phyloP scores from a whole-genome alignment of 495 filamentous ascomycete species.

The Penicillium daleae region DNA sequence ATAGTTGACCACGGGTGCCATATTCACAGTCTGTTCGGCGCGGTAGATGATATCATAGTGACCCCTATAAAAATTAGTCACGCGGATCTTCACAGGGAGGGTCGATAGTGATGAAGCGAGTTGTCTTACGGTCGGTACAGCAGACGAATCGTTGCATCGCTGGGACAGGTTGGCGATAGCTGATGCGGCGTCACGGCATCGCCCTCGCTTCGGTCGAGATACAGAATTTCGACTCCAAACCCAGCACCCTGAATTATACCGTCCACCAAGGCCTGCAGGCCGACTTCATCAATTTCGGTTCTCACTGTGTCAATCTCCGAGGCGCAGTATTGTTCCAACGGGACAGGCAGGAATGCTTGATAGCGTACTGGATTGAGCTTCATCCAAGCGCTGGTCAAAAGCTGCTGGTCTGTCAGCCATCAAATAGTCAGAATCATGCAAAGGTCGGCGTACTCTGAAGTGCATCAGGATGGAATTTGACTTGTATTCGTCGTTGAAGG shows the following conservation, averaged over 20 bases:
- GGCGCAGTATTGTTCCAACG: conserved; percentile 71
- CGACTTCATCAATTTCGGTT: conserved; percentile 88
- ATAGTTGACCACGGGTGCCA: conserved; percentile 51
- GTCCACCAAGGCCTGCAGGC: conserved; percentile 75
- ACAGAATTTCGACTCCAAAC: conserved; percentile 83
- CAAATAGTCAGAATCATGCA: neutral
- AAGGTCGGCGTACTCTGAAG: conserved; percentile 56
- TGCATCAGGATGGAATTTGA: conserved; percentile 77
- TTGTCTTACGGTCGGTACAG: conserved; percentile 71
- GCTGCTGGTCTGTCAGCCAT: conserved; percentile 44
- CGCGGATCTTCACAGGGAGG: neutral
- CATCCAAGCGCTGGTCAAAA: conserved; percentile 87
- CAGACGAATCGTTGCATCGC: conserved; percentile 62
- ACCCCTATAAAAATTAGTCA: conserved; percentile 53
- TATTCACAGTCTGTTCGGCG: conserved; percentile 54
- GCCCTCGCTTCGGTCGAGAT: conserved; percentile 86
- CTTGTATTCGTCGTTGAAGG: conserved; percentile 71
- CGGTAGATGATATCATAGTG: conserved; percentile 97
- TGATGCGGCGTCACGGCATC: conserved; percentile 76
- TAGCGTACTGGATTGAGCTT: conserved; percentile 72
- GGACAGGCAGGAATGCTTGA: conserved; percentile 66
- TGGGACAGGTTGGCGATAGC: conserved; percentile 58
- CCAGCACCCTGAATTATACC: conserved; percentile 74
- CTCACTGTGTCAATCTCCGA: conserved; percentile 71
- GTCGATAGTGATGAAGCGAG: neutral